These are phyloP conservation scores for Fusarium dimerum DNA, from an alignment of 2,329 filamentous ascomycete genomes.

Conservation along the genomic window DNA sequence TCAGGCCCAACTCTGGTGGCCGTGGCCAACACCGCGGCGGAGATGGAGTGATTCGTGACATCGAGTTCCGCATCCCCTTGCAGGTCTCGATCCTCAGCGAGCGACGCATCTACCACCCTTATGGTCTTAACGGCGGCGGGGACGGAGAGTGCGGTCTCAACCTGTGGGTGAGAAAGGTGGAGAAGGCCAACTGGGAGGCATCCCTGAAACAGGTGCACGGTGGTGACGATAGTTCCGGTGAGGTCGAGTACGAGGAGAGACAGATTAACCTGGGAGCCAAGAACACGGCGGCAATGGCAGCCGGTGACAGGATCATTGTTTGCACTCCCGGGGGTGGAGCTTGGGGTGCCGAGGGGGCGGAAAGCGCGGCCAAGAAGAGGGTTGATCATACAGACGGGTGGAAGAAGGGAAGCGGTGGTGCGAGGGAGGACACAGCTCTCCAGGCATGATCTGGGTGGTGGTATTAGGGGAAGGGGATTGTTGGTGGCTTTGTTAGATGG, in stretches of 20 bases:
- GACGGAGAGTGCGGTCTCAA: slow-evolving; percentile 81
- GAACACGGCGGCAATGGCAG: slow-evolving; percentile 75
- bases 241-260: slow-evolving; percentile 56
- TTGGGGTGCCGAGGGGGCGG: slow-evolving; percentile 65
- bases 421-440: slow-evolving; percentile 58
- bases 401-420: slow-evolving; percentile 58
- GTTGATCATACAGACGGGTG: slow-evolving; percentile 57
- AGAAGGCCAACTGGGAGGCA: slow-evolving; percentile 53
- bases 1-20: slow-evolving; percentile 65
- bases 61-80: slow-evolving; percentile 76
- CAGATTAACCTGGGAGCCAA: slow-evolving; percentile 75
- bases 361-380: slow-evolving; percentile 50
- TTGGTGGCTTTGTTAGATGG: background rate
- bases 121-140: slow-evolving; percentile 77
- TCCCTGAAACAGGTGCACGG: slow-evolving; percentile 42
- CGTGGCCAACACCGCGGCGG: slow-evolving; percentile 68
- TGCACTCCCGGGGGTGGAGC: slow-evolving; percentile 78
- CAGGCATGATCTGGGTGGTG: slow-evolving; percentile 45
- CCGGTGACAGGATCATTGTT: slow-evolving; percentile 77
- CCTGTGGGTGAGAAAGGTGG: slow-evolving; percentile 78
- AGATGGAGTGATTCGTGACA: slow-evolving; percentile 74
- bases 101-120: slow-evolving; percentile 69
- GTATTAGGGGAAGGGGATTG: background rate
- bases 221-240: slow-evolving; percentile 30
- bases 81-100: slow-evolving; percentile 79